These are phyloP conservation scores for Limnomonas spitsbergensis DNA, from an alignment of 139 green algal species.

Conservation along the genomic window DNA sequence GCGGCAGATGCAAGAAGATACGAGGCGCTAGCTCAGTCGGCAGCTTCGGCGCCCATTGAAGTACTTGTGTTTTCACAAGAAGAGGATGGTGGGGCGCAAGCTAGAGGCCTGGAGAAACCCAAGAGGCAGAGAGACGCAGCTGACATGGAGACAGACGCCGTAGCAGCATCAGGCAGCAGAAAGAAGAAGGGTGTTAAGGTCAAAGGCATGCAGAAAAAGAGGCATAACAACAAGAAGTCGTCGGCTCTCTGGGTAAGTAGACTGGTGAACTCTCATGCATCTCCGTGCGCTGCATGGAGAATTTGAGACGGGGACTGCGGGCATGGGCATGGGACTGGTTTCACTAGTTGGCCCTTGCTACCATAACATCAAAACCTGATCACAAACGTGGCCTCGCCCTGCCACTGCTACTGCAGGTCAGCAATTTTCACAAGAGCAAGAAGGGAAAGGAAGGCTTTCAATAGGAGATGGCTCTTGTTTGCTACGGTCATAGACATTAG, in stretches of 20 bases:
- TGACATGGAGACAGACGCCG: neutral
- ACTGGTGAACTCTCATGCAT: no score
- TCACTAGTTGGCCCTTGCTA: neutral
- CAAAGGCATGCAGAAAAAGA: neutral
- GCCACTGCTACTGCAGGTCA: neutral
- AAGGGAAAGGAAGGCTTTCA: neutral
- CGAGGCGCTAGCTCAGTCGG: neutral
- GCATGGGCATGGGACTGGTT: neutral
- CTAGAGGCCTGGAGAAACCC: neutral
- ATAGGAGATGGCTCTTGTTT: no score
- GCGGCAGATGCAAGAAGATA: neutral
- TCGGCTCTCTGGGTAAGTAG: slow-evolving; percentile 3
- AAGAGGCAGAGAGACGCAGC: neutral
- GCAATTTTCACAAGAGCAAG: slow-evolving; percentile 4
- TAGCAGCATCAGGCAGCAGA: neutral
- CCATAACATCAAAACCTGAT: neutral
- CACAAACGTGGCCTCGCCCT: neutral
- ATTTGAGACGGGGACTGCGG: neutral
- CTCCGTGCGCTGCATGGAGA: neutral
- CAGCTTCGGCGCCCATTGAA: neutral
- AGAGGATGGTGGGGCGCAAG: neutral
- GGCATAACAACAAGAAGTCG: slow-evolving; percentile 4
- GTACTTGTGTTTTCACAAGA: no score
- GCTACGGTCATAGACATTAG: no score
- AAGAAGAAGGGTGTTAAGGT: neutral